Conservation (phyloP, 805 yeast genomes). For the Ogataea dorogensis region DNA sequence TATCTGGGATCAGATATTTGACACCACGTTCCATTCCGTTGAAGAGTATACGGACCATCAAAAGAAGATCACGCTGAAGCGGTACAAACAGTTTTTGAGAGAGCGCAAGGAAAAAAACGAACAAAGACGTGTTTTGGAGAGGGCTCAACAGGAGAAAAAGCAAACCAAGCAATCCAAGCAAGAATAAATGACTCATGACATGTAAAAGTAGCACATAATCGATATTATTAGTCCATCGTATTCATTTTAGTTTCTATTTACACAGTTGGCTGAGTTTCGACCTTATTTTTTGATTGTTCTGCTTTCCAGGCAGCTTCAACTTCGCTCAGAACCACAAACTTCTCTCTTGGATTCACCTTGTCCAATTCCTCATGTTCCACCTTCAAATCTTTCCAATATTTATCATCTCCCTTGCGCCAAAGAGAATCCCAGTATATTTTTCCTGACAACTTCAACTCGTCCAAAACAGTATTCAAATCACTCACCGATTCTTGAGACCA, state of each 20-base stretch:
- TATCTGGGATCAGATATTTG: conserved; percentile 78
- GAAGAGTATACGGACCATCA: conserved; percentile 66
- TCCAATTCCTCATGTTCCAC: conserved; percentile 62
- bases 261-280: conserved; percentile 7
- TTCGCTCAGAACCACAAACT: conserved; percentile 62
- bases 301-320: conserved; percentile 39
- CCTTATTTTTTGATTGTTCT: conserved; percentile 17
- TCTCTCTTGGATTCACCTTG: conserved; percentile 60
- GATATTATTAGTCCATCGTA: too few relatives aligned
- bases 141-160: conserved; percentile 1
- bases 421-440: conserved; percentile 77
- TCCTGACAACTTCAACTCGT: conserved; percentile 51
- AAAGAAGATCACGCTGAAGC: conserved; percentile 62
- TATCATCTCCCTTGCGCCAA: conserved; percentile 83
- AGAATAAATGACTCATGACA: conserved; percentile 5
- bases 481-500: conserved; percentile 90
- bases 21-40: conserved; percentile 68
- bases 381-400: conserved; percentile 62
- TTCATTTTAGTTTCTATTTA: conserved; percentile 4
- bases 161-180: not conserved
- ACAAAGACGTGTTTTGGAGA: conserved; percentile 7
- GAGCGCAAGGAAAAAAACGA: conserved; percentile 32
- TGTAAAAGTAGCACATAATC: conserved; percentile 5
- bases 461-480: conserved; percentile 70
- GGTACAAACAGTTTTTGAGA: conserved; percentile 56